Conservation (phyloP, 2,329 filamentous ascomycete genomes). For the Apiospora hydei region DNA sequence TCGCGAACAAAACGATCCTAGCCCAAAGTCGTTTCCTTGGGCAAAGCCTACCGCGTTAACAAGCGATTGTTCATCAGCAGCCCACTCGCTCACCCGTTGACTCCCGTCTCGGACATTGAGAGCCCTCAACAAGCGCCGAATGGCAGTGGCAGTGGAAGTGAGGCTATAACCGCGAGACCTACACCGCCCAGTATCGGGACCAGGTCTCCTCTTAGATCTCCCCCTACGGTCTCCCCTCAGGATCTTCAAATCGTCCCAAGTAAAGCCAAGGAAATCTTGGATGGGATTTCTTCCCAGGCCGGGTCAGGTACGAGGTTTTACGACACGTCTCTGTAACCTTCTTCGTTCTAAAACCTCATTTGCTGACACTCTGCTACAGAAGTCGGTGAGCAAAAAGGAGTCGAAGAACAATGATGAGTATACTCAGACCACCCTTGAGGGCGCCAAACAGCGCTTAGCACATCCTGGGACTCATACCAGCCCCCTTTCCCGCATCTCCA, state of each 20-base stretch:
- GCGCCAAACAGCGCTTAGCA: conserved; percentile 24
- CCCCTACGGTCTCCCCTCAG: neutral
- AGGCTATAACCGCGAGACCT: neutral
- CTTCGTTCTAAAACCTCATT: neutral
- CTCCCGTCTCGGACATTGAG: neutral
- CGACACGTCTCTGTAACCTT: neutral
- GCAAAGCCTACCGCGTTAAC: neutral
- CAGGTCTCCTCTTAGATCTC: neutral
- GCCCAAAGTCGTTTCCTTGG: neutral
- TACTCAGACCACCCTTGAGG: conserved; percentile 24
- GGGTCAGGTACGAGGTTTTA: conserved; percentile 18
- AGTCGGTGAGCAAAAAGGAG: neutral
- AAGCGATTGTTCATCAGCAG: neutral
- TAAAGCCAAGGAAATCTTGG: conserved; percentile 24
- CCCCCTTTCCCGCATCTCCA: conserved; percentile 30
- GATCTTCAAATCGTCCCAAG: neutral
- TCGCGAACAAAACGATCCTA: neutral
- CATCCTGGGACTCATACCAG: conserved; percentile 20
- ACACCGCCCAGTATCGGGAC: neutral
- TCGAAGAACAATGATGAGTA: conserved; percentile 25
- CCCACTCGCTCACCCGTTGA: neutral
- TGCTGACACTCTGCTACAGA: neutral
- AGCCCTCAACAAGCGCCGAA: neutral
- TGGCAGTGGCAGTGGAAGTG: neutral
- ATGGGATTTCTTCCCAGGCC: conserved; percentile 2